Percentiles rank a stretch among this genome's conserved stretches.
Conservation (phyloP, 257 asterid species). For the Capsicum chinense region DNA sequence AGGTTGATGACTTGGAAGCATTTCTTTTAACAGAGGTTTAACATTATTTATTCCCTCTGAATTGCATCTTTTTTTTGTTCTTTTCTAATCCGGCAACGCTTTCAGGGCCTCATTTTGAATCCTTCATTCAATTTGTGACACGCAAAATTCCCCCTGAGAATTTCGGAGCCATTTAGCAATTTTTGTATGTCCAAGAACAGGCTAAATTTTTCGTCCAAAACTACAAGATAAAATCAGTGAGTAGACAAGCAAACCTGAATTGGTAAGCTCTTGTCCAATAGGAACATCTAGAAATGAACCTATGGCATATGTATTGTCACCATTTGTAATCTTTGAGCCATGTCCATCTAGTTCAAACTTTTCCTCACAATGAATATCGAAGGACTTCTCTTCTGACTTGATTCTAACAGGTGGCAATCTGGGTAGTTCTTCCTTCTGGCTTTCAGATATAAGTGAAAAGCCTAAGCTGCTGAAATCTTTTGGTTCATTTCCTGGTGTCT, state of each 20-base stretch:
- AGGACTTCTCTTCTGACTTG: conserved; percentile 37
- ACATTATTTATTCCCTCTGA: not conserved
- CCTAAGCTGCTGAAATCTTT: conserved; percentile 28
- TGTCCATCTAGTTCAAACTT: conserved; percentile 40
- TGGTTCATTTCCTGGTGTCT: conserved; percentile 28
- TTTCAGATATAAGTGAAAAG: conserved; percentile 32
- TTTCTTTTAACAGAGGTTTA: not conserved
- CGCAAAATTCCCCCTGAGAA: not conserved
- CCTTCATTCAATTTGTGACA: conserved; percentile 7
- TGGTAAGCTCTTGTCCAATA: conserved; percentile 36
- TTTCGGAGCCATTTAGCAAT: conserved; percentile 1
- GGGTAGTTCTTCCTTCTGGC: conserved; percentile 41
- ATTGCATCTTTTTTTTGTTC: conserved; percentile 6
- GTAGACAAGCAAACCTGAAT: conserved; percentile 33
- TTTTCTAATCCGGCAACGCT: not conserved
- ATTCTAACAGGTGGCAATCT: conserved; percentile 41
- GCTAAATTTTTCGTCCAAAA: not conserved
- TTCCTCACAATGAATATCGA: conserved; percentile 38
- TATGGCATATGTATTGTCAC: conserved; percentile 32
- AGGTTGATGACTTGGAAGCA: conserved; percentile 26
- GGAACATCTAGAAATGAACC: conserved; percentile 45
- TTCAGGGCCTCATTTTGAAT: not conserved
- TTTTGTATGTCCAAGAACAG: not conserved
- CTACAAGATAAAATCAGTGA: not conserved
- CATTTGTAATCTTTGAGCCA: conserved; percentile 29